These are phyloP conservation scores for Talaromyces sp. DNA, from an alignment of 2,329 filamentous ascomycete species.

Conservation along the genomic window DNA sequence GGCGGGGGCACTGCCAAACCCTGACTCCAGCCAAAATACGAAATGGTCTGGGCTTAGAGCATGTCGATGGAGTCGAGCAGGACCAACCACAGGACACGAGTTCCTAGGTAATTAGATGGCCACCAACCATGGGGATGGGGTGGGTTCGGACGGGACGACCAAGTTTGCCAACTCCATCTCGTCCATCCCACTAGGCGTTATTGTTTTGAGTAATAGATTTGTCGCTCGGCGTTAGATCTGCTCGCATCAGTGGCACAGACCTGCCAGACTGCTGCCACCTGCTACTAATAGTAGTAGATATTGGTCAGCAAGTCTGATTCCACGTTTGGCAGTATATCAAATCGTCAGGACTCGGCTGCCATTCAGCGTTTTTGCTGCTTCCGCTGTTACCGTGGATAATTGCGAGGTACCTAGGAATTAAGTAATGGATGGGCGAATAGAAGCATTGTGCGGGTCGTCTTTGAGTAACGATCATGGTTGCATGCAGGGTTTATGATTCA, in stretches of 20 bases:
- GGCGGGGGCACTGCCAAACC: constrained; percentile 4
- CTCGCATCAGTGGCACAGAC: background rate
- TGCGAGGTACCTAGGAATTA: background rate
- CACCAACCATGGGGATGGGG: constrained; percentile 11
- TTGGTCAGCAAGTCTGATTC: constrained; percentile 1
- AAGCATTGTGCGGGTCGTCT: background rate
- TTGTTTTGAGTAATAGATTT: constrained; percentile 9
- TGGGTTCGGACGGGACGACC: constrained; percentile 14
- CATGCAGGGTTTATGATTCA: background rate
- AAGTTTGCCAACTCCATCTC: constrained; percentile 14
- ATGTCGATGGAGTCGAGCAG: background rate
- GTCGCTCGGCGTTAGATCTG: background rate
- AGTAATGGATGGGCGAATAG: too few relatives aligned
- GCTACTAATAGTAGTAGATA: background rate
- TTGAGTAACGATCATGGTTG: background rate
- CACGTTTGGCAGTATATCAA: background rate
- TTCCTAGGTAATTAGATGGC: constrained; percentile 5
- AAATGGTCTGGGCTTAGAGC: constrained; percentile 3
- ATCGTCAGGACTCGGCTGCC: background rate
- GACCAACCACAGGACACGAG: constrained; percentile 14
- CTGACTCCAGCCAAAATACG: constrained; percentile 3
- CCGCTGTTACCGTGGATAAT: constrained; percentile 10
- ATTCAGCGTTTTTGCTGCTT: constrained; percentile 5
- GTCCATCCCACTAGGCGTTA: background rate
- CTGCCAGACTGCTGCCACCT: background rate